A percentile compares a stretch with the other conserved stretches of the same genome.
phyloP scores from a whole-genome alignment of 371 early-diverging fungal species.

The Actinomortierella ambigua region DNA sequence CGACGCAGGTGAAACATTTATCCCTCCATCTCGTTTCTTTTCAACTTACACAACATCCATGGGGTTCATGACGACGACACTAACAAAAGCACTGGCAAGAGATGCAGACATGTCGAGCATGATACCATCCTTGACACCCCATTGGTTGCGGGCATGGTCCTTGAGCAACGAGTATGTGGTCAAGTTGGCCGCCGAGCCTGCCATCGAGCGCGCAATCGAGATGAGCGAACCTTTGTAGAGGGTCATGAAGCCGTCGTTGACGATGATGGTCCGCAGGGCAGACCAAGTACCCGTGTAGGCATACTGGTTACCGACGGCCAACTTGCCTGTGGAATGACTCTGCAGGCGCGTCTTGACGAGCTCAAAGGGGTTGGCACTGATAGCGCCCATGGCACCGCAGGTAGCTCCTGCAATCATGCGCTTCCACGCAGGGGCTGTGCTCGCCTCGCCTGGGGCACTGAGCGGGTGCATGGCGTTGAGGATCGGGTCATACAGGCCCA shows the following conservation, averaged over 20 bases:
- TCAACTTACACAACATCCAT: conserved; percentile 64
- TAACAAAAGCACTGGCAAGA: conserved; percentile 56
- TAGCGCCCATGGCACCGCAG: conserved; percentile 74
- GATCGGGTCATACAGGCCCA: conserved; percentile 74
- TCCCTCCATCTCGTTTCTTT: too few relatives aligned
- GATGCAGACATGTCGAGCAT: conserved; percentile 67
- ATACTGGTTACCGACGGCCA: conserved; percentile 67
- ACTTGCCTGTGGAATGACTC: conserved; percentile 50
- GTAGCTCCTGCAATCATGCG: conserved; percentile 69
- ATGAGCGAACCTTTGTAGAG: conserved; percentile 60
- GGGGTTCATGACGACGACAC: conserved; percentile 70
- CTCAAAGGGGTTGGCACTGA: conserved; percentile 75
- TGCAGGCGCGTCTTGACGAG: conserved; percentile 72
- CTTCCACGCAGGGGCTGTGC: conserved; percentile 70
- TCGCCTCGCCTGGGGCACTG: conserved; percentile 46
- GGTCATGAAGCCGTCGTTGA: conserved; percentile 56
- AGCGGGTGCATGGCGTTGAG: conserved; percentile 62
- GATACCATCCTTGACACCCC: conserved; percentile 60
- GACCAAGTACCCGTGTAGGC: conserved; percentile 61
- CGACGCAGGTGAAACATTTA: too few relatives aligned
- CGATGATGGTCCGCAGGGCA: conserved; percentile 54
- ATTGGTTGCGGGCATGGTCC: conserved; percentile 58
- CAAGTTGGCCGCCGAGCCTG: conserved; percentile 68
- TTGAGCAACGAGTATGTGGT: conserved; percentile 66
- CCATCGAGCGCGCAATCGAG: conserved; percentile 61